Evolutionary conservation across 495 filamentous ascomycete species (phyloP), one percentile per base, ranked within the genome.

Genomic region (Tuber brumale): DNA sequence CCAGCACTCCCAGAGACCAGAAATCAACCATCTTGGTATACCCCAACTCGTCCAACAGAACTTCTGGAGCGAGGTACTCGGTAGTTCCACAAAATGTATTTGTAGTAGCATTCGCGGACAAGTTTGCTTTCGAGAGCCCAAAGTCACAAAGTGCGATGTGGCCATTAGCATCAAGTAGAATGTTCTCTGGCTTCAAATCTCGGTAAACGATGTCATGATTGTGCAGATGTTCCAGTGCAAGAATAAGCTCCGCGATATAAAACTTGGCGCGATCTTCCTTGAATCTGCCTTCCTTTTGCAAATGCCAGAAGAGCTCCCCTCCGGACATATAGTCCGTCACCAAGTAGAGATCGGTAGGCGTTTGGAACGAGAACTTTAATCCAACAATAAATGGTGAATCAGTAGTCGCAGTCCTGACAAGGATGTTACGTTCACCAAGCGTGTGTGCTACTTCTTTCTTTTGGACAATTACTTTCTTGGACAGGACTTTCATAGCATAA

Each of bases 291-390:
- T 98, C 95, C 85, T 96, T 97, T 83, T 99, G 95, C 69, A 99
- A 85, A 86, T 99, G 95, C 94, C 95, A 99, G 85, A 99, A 99
- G 1, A 99, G 86, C 83, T 98, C 95, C 48, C 95, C 96, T 7
- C 95, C 95, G 7, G 96, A 98, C 95, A 99, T 98, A 86, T 97
- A 99, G 83, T 97, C 96, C n/a, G 96, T 98, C 39, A 99, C 96
- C 2, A 99, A 87, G 83, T 97, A 98, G 1, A 99, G 89, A 83
- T 99, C 95, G 18, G 94, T 94, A 7, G 94, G 93, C 0, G 95
- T 98, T 83, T 99, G 95, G 86, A 99, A 99, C 2, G 95, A 99
- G 83, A 98, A 99, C 82, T 99, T 99, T 80, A 99, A 87, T 19
- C 95, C 95, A 37, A 99, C 95, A 79, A 99, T 99, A 84, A 99